Percentiles rank a stretch among this genome's conserved stretches.
phyloP scores from a whole-genome alignment of 805 yeast species.

The Sugiyamaella floridensis region DNA sequence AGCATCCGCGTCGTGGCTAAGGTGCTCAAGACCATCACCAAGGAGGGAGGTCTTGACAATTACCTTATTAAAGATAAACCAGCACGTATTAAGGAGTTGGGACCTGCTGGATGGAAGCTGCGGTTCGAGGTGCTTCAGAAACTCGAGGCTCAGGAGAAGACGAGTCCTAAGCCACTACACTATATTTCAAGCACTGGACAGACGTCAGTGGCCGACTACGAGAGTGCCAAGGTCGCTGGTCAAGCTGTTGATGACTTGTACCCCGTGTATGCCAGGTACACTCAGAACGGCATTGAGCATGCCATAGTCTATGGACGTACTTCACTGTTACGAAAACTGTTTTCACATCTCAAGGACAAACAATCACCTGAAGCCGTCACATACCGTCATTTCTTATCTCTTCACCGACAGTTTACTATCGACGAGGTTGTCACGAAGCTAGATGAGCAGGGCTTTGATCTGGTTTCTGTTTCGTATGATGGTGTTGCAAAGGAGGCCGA shows the following conservation, averaged over 20 bases:
- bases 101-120: slow-evolving; percentile 86
- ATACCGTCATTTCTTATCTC: slow-evolving; percentile 42
- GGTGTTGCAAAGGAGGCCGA: not conserved
- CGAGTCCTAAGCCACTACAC: slow-evolving; percentile 35
- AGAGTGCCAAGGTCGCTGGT: slow-evolving; percentile 18
- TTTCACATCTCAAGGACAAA: slow-evolving; percentile 29
- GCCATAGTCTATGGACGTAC: slow-evolving; percentile 59
- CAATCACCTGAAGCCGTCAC: slow-evolving; percentile 40
- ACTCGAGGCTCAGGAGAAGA: slow-evolving; percentile 36
- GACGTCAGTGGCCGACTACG: slow-evolving; percentile 42
- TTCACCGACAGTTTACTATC: slow-evolving; percentile 39
- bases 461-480: slow-evolving; percentile 9
- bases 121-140: slow-evolving; percentile 62
- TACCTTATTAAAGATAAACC: slow-evolving; percentile 81
- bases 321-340: slow-evolving; percentile 41
- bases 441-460: slow-evolving; percentile 36
- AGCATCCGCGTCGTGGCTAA: slow-evolving; percentile 63
- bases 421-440: slow-evolving; percentile 46
- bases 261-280: not conserved
- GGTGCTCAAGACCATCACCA: slow-evolving; percentile 78
- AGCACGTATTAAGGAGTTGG: slow-evolving; percentile 86
- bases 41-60: slow-evolving; percentile 92
- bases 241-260: not conserved
- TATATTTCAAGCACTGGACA: slow-evolving; percentile 28
- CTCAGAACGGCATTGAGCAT: slow-evolving; percentile 35